Conservation (phyloP, 2,329 filamentous ascomycete species). For the Zalaria obscura region DNA sequence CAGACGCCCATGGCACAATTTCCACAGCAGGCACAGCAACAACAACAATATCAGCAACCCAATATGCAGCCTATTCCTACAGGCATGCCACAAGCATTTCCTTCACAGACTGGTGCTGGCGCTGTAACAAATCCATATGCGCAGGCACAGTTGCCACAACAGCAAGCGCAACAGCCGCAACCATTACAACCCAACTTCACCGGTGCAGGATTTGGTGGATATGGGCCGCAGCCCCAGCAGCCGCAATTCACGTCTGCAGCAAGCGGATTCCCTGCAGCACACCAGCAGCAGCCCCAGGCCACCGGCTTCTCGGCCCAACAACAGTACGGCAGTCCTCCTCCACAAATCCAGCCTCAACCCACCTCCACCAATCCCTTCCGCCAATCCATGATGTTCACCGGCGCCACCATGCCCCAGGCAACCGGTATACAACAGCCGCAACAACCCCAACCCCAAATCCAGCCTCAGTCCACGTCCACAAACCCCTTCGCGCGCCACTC, state of each 20-base stretch:
- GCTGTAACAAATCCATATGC: constrained; percentile 24
- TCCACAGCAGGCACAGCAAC: constrained; percentile 14
- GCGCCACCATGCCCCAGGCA: constrained; percentile 2
- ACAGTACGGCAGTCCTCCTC: constrained; percentile 12
- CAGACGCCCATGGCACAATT: constrained; percentile 46
- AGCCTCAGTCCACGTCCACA: constrained; percentile 16
- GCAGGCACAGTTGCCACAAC: constrained; percentile 24
- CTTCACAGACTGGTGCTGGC: constrained; percentile 10
- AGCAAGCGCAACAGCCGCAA: constrained; percentile 19
- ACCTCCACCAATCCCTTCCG: constrained; percentile 85
- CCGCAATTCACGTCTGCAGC: constrained; percentile 26
- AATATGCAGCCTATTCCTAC: constrained; percentile 29
- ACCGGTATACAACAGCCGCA: constrained; percentile 7
- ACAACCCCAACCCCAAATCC: constrained; percentile 9
- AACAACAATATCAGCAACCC: constrained; percentile 12
- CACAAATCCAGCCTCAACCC: constrained; percentile 31
- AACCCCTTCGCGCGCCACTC: constrained; percentile 51
- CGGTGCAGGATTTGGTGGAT: constrained; percentile 74
- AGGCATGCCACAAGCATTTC: constrained; percentile 13
- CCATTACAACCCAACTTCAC: constrained; percentile 48
- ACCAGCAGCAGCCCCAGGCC: constrained; percentile 5
- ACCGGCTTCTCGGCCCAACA: constrained; percentile 9
- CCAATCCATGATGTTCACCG: constrained; percentile 59
- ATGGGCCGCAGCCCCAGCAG: constrained; percentile 51
- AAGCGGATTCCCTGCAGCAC: constrained; percentile 5